Evolutionary conservation across 768 basidiomycete genomes (phyloP).

Genomic region (Dacryopinax primogenitus): DNA sequence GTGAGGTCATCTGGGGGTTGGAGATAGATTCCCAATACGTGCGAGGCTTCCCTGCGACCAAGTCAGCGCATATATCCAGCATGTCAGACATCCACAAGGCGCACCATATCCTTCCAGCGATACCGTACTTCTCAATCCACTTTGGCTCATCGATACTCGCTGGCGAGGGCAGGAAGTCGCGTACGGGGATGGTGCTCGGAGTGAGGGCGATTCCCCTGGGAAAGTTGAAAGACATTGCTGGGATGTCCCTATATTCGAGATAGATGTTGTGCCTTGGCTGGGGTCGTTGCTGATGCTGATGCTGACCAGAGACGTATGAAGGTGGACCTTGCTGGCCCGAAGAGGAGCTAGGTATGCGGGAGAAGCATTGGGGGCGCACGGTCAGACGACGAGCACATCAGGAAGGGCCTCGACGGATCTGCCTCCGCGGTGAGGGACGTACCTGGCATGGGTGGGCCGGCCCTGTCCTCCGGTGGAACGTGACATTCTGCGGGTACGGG

Average conservation of each 20-base stretch:
- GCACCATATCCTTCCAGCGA: conserved; percentile 78
- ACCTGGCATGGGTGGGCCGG: no score
- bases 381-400: background rate
- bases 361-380: no score
- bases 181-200: background rate
- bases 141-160: background rate
- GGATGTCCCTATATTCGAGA: background rate
- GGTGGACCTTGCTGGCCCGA: background rate
- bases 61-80: conserved; percentile 2
- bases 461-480: no score
- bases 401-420: background rate
- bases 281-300: background rate
- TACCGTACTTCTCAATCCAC: conserved; percentile 55
- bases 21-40: conserved; percentile 46
- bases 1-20: conserved; percentile 23
- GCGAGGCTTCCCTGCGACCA: conserved; percentile 58
- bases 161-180: background rate
- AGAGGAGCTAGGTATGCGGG: background rate
- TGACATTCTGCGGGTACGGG: no score
- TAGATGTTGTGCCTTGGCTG: background rate
- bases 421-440: background rate
- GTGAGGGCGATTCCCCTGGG: background rate
- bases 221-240: background rate
- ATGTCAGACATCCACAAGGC: conserved; percentile 16
- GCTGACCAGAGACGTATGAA: no score